Evolutionary conservation across 768 basidiomycete genomes (phyloP).

Genomic region (Cystobasidium ongulense): DNA sequence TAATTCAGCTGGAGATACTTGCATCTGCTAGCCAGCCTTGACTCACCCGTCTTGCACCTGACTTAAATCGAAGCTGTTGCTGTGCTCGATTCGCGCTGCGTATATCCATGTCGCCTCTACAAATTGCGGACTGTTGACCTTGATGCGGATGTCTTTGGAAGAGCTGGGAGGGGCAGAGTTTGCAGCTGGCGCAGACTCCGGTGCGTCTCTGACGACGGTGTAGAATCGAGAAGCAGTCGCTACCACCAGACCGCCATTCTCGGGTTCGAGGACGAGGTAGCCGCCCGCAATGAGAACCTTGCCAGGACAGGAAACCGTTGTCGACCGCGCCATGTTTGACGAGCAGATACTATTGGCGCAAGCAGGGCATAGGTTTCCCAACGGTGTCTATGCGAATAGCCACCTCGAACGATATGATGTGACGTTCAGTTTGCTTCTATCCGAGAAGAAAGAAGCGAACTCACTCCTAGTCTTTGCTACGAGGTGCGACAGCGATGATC

Average conservation of each 20-base stretch:
- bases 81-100: conserved; percentile 45
- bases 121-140: conserved; percentile 86
- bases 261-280: conserved; percentile 86
- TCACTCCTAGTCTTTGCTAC: too few relatives aligned
- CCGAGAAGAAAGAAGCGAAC: too few relatives aligned
- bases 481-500: too few relatives aligned
- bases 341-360: background rate
- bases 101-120: conserved; percentile 70
- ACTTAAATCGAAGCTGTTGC: conserved; percentile 17
- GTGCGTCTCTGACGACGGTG: conserved; percentile 54
- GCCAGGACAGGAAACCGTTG: conserved; percentile 80
- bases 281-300: conserved; percentile 94
- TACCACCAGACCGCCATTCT: conserved; percentile 75
- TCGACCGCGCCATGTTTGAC: conserved; percentile 44
- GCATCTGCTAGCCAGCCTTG: too few relatives aligned
- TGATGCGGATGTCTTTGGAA: conserved; percentile 47
- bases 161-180: background rate
- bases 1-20: background rate
- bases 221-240: conserved; percentile 93
- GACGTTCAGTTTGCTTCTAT: too few relatives aligned
- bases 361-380: background rate
- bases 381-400: too few relatives aligned
- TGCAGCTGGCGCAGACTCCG: background rate
- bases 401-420: too few relatives aligned
- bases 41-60: conserved; percentile 18